Conservation (phyloP, 1,139 yeast species). For the Taphrina confusa region DNA sequence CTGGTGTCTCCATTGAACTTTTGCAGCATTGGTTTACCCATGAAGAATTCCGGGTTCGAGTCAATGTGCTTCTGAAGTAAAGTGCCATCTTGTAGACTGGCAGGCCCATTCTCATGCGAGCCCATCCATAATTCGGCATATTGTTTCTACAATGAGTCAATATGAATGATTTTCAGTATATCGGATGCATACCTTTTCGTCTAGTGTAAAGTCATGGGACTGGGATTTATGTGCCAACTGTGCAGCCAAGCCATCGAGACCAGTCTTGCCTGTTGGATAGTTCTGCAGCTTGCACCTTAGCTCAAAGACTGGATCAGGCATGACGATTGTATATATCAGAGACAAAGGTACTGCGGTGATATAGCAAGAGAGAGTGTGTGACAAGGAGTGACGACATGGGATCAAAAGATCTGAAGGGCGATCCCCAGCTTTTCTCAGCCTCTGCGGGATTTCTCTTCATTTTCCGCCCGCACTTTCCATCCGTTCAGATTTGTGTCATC, state of each 20-base stretch:
- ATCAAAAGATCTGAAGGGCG: too few species aligned
- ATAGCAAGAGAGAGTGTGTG: too few species aligned
- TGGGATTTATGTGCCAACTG: constrained; percentile 21
- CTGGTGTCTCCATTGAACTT: constrained; percentile 59
- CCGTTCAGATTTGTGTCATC: too few species aligned
- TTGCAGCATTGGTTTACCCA: constrained; percentile 58
- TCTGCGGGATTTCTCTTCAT: too few species aligned
- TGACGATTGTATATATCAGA: too few species aligned
- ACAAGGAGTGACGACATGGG: too few species aligned
- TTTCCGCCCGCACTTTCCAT: too few species aligned
- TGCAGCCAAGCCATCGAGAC: constrained; percentile 29
- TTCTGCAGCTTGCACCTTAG: constrained; percentile 16
- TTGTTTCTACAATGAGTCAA: constrained; percentile 1
- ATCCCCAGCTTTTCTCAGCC: too few species aligned
- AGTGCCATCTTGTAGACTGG: constrained; percentile 56
- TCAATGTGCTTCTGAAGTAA: constrained; percentile 66
- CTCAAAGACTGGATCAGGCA: constrained; percentile 19
- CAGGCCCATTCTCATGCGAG: constrained; percentile 92
- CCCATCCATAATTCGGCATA: constrained; percentile 83
- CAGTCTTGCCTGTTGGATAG: constrained; percentile 21
- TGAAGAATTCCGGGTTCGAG: constrained; percentile 58
- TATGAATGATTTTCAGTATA: background rate
- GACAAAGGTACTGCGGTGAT: too few species aligned
- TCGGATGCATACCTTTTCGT: background rate
- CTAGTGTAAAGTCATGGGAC: constrained; percentile 17